Percentiles rank a stretch among this genome's conserved stretches.
Conservation (phyloP, 139 green algal genomes). For the Volvox reticuliferus region DNA sequence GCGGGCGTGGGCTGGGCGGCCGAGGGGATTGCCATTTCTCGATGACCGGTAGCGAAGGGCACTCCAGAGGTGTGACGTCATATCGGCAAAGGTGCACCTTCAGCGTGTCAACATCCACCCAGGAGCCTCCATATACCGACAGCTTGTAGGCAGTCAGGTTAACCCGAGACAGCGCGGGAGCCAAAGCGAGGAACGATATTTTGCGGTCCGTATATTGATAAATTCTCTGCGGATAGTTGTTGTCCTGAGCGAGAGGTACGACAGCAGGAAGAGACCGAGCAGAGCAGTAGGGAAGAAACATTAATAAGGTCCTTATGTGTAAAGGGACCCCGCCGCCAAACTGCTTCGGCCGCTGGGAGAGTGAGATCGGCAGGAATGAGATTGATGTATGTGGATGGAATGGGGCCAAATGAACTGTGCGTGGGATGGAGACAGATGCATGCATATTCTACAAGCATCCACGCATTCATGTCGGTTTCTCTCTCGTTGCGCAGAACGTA, state of each 20-base stretch:
- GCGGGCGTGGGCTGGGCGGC: no score
- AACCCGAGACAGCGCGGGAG: not conserved
- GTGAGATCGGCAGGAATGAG: no score
- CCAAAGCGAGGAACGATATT: not conserved
- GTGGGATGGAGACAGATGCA: no score
- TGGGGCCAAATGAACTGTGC: no score
- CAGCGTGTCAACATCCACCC: not conserved
- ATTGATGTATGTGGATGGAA: no score
- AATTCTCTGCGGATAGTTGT: not conserved
- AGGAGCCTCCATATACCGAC: not conserved
- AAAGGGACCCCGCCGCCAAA: no score
- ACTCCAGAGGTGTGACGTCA: not conserved
- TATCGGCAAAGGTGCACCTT: constrained; percentile 27
- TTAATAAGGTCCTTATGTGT: no score
- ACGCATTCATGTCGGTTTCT: no score
- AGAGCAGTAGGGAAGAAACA: no score
- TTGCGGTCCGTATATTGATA: not conserved
- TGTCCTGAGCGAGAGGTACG: not conserved
- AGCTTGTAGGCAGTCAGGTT: not conserved
- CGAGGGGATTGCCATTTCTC: not conserved
- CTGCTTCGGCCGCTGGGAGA: no score
- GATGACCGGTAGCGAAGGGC: not conserved
- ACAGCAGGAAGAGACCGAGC: not conserved
- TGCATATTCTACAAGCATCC: no score
- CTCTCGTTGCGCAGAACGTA: no score